Percentiles rank a stretch among this genome's conserved stretches.
Conservation (phyloP, 1,284 basidiomycete species). For the Apiotrichum sp. region DNA sequence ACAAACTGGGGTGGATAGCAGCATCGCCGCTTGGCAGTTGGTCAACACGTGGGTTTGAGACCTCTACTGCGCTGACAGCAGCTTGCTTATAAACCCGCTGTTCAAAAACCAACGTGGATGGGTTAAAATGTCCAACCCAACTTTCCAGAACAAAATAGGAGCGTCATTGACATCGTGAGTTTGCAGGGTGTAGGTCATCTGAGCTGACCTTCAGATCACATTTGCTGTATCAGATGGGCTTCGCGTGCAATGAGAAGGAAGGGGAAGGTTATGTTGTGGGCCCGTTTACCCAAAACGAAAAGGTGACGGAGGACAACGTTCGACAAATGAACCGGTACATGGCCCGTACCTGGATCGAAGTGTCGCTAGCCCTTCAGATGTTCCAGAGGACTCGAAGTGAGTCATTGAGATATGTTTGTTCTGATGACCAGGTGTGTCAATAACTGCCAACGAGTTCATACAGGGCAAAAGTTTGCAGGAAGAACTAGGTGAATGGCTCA, state of each 20-base stretch:
- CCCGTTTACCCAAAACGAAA: slow-evolving; percentile 23
- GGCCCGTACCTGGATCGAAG: slow-evolving; percentile 39
- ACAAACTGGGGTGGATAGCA: slow-evolving; percentile 13
- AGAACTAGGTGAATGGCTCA: slow-evolving; percentile 8
- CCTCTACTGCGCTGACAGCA: slow-evolving; percentile 3
- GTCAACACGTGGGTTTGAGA: slow-evolving; percentile 28
- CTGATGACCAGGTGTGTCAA: too few relatives aligned
- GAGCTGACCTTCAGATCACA: slow-evolving; percentile 19
- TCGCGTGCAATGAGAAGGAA: slow-evolving; percentile 31
- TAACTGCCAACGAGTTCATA: slow-evolving; percentile 3
- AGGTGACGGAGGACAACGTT: slow-evolving; percentile 20
- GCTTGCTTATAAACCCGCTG: slow-evolving; percentile 35
- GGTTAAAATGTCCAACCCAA: slow-evolving; percentile 33
- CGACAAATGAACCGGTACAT: slow-evolving; percentile 38
- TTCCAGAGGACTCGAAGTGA: slow-evolving; percentile 21
- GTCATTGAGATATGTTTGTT: not conserved
- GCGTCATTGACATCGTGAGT: slow-evolving; percentile 25
- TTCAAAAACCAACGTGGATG: slow-evolving; percentile 38
- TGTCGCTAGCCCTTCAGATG: slow-evolving; percentile 20
- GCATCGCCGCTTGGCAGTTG: slow-evolving; percentile 31
- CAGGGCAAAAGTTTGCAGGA: slow-evolving; percentile 12
- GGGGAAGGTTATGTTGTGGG: slow-evolving; percentile 31
- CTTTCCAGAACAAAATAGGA: slow-evolving; percentile 29
- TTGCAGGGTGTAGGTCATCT: too few relatives aligned
- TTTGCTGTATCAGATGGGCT: slow-evolving; percentile 34